These are phyloP conservation scores for Trematosphaeria pertusa DNA, from an alignment of 2,329 filamentous ascomycete species.

Conservation along the genomic window DNA sequence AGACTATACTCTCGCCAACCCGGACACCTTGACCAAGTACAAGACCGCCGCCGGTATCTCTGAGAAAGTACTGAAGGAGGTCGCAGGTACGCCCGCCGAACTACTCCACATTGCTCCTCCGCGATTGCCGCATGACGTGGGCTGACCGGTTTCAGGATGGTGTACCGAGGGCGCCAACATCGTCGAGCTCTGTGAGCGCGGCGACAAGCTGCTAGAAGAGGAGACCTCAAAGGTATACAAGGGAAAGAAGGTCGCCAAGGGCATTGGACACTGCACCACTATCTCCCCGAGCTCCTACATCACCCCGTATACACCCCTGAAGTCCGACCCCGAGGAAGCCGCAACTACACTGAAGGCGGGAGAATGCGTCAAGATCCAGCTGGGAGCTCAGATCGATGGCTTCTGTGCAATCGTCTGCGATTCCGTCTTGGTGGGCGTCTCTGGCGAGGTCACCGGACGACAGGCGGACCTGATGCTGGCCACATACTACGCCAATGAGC, in stretches of 20 bases:
- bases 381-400: conserved; percentile 98
- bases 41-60: conserved; percentile 96
- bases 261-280: conserved; percentile 92
- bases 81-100: conserved; percentile 61
- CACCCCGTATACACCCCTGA: conserved; percentile 94
- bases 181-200: conserved; percentile 91
- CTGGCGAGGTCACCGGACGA: conserved; percentile 74
- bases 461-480: conserved; percentile 88
- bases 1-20: conserved; percentile 92
- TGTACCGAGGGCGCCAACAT: conserved; percentile 89
- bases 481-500: conserved; percentile 94
- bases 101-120: conserved; percentile 3
- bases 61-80: conserved; percentile 90
- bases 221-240: conserved; percentile 96
- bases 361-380: conserved; percentile 95
- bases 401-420: conserved; percentile 97
- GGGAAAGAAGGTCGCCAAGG: conserved; percentile 96
- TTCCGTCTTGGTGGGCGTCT: conserved; percentile 76
- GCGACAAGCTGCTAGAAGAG: conserved; percentile 92
- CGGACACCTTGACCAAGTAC: conserved; percentile 97
- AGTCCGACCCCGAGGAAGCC: conserved; percentile 85
- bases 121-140: conserved; percentile 11
- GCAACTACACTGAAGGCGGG: conserved; percentile 78
- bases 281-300: conserved; percentile 93
- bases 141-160: conserved; percentile 58